Base-by-base conservation (phyloP, 192 early-diverging fungal genomes). In the Dissophora globulifera region DNA sequence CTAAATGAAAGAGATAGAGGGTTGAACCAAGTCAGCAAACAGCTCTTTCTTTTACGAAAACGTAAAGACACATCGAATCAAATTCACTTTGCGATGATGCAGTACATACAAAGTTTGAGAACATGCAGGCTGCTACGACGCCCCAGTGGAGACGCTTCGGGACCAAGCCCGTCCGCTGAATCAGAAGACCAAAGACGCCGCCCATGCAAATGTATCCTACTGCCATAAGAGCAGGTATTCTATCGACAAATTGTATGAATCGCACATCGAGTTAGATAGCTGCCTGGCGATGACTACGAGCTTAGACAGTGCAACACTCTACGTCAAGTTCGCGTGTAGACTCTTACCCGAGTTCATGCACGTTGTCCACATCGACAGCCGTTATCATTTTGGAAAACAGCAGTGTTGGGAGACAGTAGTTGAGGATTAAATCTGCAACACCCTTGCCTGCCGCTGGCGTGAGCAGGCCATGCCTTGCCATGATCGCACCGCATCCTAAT, bases 351-450 rank as follows among this genome's bases (percentile, higher is more conserved):
- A 75, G 62, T 12, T 75, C 71, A 15, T 31, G 43, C 11, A 26
- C 35, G 26, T 75, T 75, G 11, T 66, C 50, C 25, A 29, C 11
- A 32, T 22, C 60, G 31, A 75, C 71, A 40, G 62, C 65, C 11
- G 62, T 49, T 5, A 75, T 12, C 71, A 75, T 75, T 42, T 75
- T 75, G 17, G 71, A 62, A 54, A 75, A 75, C 31, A 75, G 56
- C 22, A 75, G 71, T 3, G 71, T 62, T 7, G 71, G 71, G 8
- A 75, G 62, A 6, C 62, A 66, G 38, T 75, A 75, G 45, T 75
- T 75, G 19, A 75, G 57, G 42, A 75, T 65, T 19, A 75, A 20
- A 15, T 62, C 71, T 20, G 71, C 71, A 1, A 75, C 57, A 9
- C 65, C 71, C 43, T 75, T 75, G 56, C 62, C 48, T 0, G 62